phyloP scores from a whole-genome alignment of 352 stramenopile species.

The Globisporangium canariense region DNA sequence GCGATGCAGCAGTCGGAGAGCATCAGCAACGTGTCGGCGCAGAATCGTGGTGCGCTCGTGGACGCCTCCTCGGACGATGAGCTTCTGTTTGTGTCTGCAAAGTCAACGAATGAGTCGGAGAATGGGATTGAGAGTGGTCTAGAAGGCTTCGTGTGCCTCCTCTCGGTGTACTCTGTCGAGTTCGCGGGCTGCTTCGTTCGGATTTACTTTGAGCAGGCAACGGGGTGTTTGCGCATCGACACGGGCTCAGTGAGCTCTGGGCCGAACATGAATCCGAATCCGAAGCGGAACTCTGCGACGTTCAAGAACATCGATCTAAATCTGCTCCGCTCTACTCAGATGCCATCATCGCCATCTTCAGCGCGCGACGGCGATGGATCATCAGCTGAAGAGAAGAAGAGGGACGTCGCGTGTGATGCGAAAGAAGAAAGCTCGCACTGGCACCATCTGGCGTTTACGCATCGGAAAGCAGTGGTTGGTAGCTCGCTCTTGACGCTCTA shows the following conservation, averaged over 20 bases:
- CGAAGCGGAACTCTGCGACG: conserved; percentile 46
- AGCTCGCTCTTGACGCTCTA: conserved; percentile 72
- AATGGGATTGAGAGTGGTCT: conserved; percentile 16
- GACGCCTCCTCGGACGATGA: conserved; percentile 20
- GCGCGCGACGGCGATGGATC: background rate
- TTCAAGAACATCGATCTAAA: conserved; percentile 68
- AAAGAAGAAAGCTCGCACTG: conserved; percentile 43
- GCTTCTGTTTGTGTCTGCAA: conserved; percentile 27
- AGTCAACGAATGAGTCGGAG: conserved; percentile 2
- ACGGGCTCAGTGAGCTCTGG: conserved; percentile 47
- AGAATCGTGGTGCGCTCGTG: conserved; percentile 21
- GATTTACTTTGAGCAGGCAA: conserved; percentile 71
- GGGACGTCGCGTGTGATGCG: background rate
- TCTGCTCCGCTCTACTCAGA: conserved; percentile 25
- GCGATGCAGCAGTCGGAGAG: conserved; percentile 50
- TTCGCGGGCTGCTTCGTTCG: conserved; percentile 57
- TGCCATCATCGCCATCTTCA: background rate
- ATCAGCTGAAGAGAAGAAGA: conserved; percentile 6
- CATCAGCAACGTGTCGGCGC: conserved; percentile 29
- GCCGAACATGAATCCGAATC: conserved; percentile 51
- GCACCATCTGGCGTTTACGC: conserved; percentile 72
- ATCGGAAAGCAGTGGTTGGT: conserved; percentile 66
- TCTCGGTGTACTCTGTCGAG: conserved; percentile 75
- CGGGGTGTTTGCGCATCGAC: conserved; percentile 62
- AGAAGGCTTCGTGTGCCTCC: conserved; percentile 57